Evolutionary conservation across 352 stramenopile genomes (phyloP), one percentile per base, ranked within the genome.

Genomic region (Pythium rishiriense): DNA sequence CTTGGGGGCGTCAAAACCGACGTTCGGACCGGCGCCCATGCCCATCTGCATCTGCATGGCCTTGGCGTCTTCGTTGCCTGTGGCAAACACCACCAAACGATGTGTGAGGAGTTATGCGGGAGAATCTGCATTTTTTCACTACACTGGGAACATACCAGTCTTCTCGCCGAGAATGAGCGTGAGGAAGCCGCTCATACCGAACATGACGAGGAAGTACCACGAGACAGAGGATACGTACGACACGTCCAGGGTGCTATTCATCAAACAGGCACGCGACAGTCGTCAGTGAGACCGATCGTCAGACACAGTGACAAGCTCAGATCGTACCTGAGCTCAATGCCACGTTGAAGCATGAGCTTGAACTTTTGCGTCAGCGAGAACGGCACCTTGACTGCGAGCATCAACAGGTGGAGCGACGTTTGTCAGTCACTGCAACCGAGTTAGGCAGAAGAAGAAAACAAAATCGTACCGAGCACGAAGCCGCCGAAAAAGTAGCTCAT

Each of bases 161-260:
- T 97, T 76, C 54, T 98, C 94, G 46, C 97, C 96, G 53, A 99
- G 90, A 56, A 98, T 96, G 41, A 99, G 84, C 69, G 86, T 91
- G 55, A 99, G 96, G 66, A 99, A 98, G 42, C 91, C 94, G 64
- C 96, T 91, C 65, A 99, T 91, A 68, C 97, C 97, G 71, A 99
- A 99, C 90, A 98, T 99, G 51, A 99, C 94, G 63, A 99, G 86
- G 79, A 99, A 99, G 76, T 99, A 99, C 97, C 97, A 99, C 63
- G 88, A 98, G 21, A 99, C 85, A 53, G 87, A 98, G 26, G 86
- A 98, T 25, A 99, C 97, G 76, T 99, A 99, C 58, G 88, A 98
- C 49, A 98, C 97, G 68, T 99, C 97, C 29, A 99, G 82, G 26
- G 95, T 98, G 51, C 85, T 95, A 54, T n/a, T 10, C 1, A 29